These are phyloP conservation scores for Suillus lakei DNA, from an alignment of 768 basidiomycete genomes.

Conservation along the genomic window DNA sequence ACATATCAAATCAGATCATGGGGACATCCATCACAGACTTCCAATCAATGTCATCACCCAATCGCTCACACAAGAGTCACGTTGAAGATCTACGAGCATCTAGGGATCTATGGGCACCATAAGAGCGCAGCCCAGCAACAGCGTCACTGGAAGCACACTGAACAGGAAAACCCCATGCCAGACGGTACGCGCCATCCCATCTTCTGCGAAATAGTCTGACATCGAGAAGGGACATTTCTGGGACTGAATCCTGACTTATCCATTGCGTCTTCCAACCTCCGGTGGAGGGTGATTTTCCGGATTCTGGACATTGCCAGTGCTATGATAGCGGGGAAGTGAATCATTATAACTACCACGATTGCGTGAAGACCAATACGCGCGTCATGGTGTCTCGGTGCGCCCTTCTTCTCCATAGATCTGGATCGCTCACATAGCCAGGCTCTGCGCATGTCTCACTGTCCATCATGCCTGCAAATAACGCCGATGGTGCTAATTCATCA, in stretches of 20 bases:
- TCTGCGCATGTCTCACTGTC: not conserved
- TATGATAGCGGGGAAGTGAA: not conserved
- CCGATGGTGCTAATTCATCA: not conserved
- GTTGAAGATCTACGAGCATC: not conserved
- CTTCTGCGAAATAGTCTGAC: not conserved
- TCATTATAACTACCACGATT: no score
- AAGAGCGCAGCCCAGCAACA: not conserved
- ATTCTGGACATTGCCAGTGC: not conserved
- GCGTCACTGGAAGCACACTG: not conserved
- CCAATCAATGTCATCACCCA: not conserved
- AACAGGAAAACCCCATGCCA: not conserved
- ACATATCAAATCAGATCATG: not conserved
- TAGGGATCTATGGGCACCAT: not conserved
- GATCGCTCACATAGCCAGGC: not conserved
- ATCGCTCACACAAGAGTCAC: not conserved
- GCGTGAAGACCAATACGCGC: no score
- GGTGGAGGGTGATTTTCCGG: not conserved
- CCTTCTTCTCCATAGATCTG: not conserved
- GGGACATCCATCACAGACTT: not conserved
- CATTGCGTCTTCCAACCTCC: not conserved
- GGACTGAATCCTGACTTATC: no score
- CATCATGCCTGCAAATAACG: not conserved
- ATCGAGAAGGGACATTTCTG: not conserved
- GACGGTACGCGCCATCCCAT: not conserved
- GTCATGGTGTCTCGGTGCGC: not conserved